These are phyloP conservation scores for Tetracladium setigerum DNA, from an alignment of 495 filamentous ascomycete genomes.

Conservation along the genomic window DNA sequence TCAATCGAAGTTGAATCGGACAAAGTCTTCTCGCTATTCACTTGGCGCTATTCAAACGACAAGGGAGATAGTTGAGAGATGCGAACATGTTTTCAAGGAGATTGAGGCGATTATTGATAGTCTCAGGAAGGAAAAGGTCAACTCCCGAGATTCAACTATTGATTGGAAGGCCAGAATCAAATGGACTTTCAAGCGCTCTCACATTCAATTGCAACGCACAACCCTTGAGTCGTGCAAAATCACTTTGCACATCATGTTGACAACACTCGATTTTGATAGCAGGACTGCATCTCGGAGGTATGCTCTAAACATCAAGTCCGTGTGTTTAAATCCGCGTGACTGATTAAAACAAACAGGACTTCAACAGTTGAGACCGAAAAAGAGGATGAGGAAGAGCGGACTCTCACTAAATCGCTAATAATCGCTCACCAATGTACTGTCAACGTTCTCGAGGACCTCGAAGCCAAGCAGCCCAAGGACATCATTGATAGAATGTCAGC, in stretches of 20 bases:
- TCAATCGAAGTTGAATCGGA: conserved; percentile 44
- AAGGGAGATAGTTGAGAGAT: conserved; percentile 32
- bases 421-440: conserved; percentile 11
- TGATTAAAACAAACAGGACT: not conserved
- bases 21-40: conserved; percentile 39
- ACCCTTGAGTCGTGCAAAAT: conserved; percentile 10
- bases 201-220: conserved; percentile 4
- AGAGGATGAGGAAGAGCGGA: conserved; percentile 6
- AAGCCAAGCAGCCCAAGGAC: conserved; percentile 2
- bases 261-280: conserved; percentile 6
- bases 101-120: conserved; percentile 15
- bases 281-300: conserved; percentile 10
- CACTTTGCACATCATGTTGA: conserved; percentile 9
- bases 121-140: not conserved
- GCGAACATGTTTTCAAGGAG: conserved; percentile 30
- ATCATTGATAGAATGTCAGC: not conserved
- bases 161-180: conserved; percentile 1
- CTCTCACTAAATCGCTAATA: conserved; percentile 4
- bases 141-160: not conserved
- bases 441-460: not conserved
- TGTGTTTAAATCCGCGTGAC: not conserved
- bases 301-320: not conserved
- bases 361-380: conserved; percentile 4
- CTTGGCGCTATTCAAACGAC: conserved; percentile 18
- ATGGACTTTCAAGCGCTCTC: conserved; percentile 13